Base-by-base conservation (phyloP, 805 yeast genomes). In the Sugiyamaella mastotermitis region DNA sequence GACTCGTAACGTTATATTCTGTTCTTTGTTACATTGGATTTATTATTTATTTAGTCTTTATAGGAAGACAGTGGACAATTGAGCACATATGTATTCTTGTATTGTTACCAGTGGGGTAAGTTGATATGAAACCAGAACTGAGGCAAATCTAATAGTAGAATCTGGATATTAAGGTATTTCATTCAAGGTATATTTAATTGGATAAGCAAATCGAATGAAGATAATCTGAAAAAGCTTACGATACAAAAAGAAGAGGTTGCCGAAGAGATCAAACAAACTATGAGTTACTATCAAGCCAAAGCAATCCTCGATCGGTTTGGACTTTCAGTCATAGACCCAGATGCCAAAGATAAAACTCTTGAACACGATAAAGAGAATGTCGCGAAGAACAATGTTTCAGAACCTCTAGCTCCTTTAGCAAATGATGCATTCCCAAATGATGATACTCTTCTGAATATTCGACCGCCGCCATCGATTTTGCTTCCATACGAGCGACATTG, bases 271-370 rank as follows among this genome's bases (percentile, higher is more conserved):
- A 83, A 83, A 58, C 66, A 71, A 40, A 69, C 75, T 52, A 83
- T 95, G 11, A 81, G 83, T 47, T 90, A 76, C 57, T 73, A 81
- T 50, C 70, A 79, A 10, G 83, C 95, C 1, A 78, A 77, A 57
- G 77, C 81, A n/a, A 66, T 88, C 32, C 62, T 88, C 31, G 73
- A 71, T 36, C 69, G 87, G 51, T 87, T 74, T 48, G 84, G 81
- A 18, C n/a, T 26, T n/a, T 17, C 35, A 15, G 11, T 71, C 65
- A 34, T 78, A 73, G 52, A 61, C 66, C 19, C 17, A 13, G 23
- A 20, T 18, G 16, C 13, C 24, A 31, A 31, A 31, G 33, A 20
- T 10, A 5, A 17, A 17, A 17, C 11, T 8, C 9, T 13, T 7
- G 33, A 31, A 6, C 7, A 5, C 6, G 5, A 5, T 14, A 31